Conservation (phyloP, 352 stramenopile genomes). For the Pythium diclinum region DNA sequence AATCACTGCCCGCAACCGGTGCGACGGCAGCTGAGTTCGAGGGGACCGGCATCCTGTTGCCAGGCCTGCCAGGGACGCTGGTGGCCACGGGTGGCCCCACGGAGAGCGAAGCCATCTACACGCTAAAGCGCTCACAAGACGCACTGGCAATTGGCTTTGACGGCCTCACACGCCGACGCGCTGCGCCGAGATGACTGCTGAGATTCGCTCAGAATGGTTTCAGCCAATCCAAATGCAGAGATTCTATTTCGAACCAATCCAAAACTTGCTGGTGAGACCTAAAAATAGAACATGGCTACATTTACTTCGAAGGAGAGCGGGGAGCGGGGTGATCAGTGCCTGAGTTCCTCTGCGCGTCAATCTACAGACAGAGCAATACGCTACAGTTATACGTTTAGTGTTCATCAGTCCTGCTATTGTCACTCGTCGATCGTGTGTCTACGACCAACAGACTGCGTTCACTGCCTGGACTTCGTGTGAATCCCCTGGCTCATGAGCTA, state of each 20-base stretch:
- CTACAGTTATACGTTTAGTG: no score
- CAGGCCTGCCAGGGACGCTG: not conserved
- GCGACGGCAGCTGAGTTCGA: not conserved
- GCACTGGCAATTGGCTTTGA: not conserved
- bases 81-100: not conserved
- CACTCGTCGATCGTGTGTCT: no score
- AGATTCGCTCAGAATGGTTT: not conserved
- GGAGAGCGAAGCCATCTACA: not conserved
- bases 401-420: no score
- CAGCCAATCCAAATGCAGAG: not conserved
- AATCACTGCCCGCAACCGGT: not conserved
- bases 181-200: not conserved
- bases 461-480: no score
- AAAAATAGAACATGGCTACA: slow-evolving; percentile 5
- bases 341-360: no score
- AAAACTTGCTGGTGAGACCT: not conserved
- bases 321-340: no score
- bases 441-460: no score
- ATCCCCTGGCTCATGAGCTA: no score
- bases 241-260: slow-evolving; percentile 5
- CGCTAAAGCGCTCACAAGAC: not conserved
- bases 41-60: slow-evolving; percentile 8
- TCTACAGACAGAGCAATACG: no score
- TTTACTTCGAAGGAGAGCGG: not conserved
- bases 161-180: no score